These are phyloP conservation scores for Angophora floribunda DNA, from an alignment of 345 rosid genomes.

Conservation along the genomic window DNA sequence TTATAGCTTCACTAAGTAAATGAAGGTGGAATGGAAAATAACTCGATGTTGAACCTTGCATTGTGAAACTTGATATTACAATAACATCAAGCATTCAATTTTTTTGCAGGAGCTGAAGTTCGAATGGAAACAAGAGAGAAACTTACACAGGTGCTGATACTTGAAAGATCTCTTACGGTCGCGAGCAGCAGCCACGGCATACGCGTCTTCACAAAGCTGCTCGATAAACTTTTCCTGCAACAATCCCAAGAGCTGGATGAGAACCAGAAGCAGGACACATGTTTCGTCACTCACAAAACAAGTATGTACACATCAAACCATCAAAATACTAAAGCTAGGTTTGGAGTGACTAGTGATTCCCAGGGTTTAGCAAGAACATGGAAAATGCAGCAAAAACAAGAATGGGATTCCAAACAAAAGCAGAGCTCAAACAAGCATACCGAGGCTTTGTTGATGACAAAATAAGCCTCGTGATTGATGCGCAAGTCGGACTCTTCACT, in stretches of 20 bases:
- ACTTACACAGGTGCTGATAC: slow-evolving; percentile 67
- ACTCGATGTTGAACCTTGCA: not conserved
- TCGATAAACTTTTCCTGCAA: slow-evolving; percentile 70
- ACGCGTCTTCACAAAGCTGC: slow-evolving; percentile 56
- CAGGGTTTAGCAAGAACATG: not conserved
- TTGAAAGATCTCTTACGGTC: slow-evolving; percentile 53
- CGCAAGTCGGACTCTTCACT: slow-evolving; percentile 22
- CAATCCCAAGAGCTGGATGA: not conserved
- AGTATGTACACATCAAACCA: not conserved
- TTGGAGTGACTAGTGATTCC: not conserved
- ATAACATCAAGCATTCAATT: not conserved
- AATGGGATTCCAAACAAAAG: not conserved
- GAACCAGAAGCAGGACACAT: not conserved
- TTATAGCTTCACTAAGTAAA: not conserved
- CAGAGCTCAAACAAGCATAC: slow-evolving; percentile 14
- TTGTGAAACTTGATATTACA: not conserved
- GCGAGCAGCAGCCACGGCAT: slow-evolving; percentile 23
- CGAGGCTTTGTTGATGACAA: slow-evolving; percentile 74
- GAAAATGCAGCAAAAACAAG: not conserved
- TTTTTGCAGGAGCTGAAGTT: not conserved
- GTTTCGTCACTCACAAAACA: not conserved
- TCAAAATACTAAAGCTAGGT: not conserved
- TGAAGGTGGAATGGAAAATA: not conserved
- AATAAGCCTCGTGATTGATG: slow-evolving; percentile 50
- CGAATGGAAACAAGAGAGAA: not conserved